Percentiles rank a stretch among this genome's conserved stretches.
phyloP scores from a whole-genome alignment of 1,284 basidiomycete genomes.

The Microbotryum violaceum region DNA sequence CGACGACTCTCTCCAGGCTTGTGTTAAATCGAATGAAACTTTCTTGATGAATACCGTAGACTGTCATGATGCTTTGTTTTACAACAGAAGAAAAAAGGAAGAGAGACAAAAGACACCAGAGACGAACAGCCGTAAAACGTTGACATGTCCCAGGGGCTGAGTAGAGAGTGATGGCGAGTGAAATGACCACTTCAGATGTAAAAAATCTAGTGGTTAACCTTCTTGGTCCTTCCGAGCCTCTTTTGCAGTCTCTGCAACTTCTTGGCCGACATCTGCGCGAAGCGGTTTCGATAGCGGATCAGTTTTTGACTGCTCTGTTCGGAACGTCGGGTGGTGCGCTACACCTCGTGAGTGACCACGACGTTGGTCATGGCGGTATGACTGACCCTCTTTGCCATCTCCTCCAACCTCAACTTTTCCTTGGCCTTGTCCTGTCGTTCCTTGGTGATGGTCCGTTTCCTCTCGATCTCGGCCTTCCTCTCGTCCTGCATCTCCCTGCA shows the following conservation, averaged over 20 bases:
- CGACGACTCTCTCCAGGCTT: too few relatives aligned
- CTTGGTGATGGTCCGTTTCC: conserved; percentile 24
- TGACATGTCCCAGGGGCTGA: background rate
- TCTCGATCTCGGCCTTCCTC: conserved; percentile 29
- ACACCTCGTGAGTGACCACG: too few relatives aligned
- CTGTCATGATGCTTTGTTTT: background rate
- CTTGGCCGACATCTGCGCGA: conserved; percentile 34
- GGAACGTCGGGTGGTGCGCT: too few relatives aligned
- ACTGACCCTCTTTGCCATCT: conserved; percentile 29
- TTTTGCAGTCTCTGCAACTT: conserved; percentile 36
- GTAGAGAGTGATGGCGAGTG: background rate
- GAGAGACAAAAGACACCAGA: background rate
- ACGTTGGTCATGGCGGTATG: too few relatives aligned
- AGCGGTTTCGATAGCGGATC: background rate
- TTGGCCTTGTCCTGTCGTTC: conserved; percentile 29
- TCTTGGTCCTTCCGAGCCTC: conserved; percentile 34
- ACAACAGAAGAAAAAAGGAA: background rate
- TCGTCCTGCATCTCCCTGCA: conserved; percentile 34
- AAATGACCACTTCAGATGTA: background rate
- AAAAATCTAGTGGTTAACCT: conserved; percentile 19
- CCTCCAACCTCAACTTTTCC: conserved; percentile 33
- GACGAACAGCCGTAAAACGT: too few relatives aligned
- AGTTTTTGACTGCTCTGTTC: too few relatives aligned
- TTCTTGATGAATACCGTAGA: too few relatives aligned
- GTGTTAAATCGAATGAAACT: too few relatives aligned